These are phyloP conservation scores for Zelonia costaricensis DNA, from an alignment of 208 protist genomes.

Conservation along the genomic window DNA sequence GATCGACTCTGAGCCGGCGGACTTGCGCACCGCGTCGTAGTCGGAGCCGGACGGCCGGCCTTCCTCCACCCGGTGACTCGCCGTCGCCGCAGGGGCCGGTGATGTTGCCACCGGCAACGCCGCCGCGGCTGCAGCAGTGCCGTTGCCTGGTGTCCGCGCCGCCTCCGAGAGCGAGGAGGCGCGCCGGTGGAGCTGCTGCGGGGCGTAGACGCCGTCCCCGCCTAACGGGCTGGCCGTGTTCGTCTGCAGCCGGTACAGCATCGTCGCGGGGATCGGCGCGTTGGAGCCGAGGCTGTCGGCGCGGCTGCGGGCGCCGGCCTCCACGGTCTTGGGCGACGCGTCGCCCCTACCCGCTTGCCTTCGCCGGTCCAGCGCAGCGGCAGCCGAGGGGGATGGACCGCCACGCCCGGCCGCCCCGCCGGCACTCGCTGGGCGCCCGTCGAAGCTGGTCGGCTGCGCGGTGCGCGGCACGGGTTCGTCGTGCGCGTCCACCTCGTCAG, in stretches of 20 bases:
- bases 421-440: neutral
- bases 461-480: slow-evolving; percentile 18
- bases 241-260: slow-evolving; percentile 4
- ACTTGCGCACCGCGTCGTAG: slow-evolving; percentile 4
- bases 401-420: too few species aligned
- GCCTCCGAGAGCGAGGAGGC: too few species aligned
- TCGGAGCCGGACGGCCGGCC: slow-evolving; percentile 5
- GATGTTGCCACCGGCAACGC: too few species aligned
- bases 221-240: slow-evolving; percentile 5
- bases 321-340: too few species aligned
- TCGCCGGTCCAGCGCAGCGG: too few species aligned
- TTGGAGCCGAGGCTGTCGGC: slow-evolving; percentile 1
- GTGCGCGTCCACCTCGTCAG: slow-evolving; percentile 3
- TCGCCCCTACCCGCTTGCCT: too few species aligned
- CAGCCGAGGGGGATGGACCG: neutral
- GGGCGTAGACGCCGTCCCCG: neutral
- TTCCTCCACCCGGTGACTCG: slow-evolving; percentile 8
- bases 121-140: too few species aligned
- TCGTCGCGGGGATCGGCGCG: neutral
- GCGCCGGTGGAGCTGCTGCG: too few species aligned
- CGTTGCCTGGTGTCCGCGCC: too few species aligned
- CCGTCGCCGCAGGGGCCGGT: too few species aligned
- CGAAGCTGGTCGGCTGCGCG: slow-evolving; percentile 19
- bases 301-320: neutral
- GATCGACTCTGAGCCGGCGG: neutral